Evolutionary conservation across 2,329 filamentous ascomycete species (phyloP).

Genomic region (Paraphoma chrysanthemicola): DNA sequence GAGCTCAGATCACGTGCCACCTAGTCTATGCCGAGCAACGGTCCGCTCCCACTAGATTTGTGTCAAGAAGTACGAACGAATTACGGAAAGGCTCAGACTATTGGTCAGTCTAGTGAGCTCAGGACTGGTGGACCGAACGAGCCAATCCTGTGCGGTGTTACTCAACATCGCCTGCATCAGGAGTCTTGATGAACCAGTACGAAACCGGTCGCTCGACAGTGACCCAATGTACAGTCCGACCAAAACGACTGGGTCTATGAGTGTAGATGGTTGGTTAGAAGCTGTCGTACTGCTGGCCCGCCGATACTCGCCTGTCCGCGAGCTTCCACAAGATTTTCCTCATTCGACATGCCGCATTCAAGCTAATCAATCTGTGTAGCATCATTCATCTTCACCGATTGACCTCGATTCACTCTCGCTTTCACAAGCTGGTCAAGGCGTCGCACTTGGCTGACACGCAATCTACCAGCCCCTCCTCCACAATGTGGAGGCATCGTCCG

Average conservation of each 20-base stretch:
- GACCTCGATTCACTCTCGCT: constrained; percentile 28
- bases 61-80: constrained; percentile 33
- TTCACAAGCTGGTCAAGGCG: constrained; percentile 32
- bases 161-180: constrained; percentile 20
- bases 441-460: constrained; percentile 42
- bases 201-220: constrained; percentile 34
- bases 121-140: constrained; percentile 26
- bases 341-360: constrained; percentile 30
- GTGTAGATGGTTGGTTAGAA: constrained; percentile 20
- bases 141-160: constrained; percentile 23
- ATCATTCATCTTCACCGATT: constrained; percentile 35
- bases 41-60: constrained; percentile 34
- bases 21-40: constrained; percentile 43
- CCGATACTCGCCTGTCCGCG: constrained; percentile 31
- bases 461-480: constrained; percentile 34
- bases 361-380: constrained; percentile 49
- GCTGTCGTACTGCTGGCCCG: constrained; percentile 22
- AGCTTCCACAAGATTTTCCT: constrained; percentile 27
- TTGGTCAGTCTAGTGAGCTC: constrained; percentile 29
- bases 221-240: constrained; percentile 20
- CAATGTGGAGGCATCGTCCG: constrained; percentile 43
- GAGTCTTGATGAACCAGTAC: constrained; percentile 27
- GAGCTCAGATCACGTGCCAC: constrained; percentile 46
- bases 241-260: constrained; percentile 26
- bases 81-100: constrained; percentile 32